Base-by-base conservation (phyloP, 495 filamentous ascomycete genomes). In the Aspergillus avenaceus region DNA sequence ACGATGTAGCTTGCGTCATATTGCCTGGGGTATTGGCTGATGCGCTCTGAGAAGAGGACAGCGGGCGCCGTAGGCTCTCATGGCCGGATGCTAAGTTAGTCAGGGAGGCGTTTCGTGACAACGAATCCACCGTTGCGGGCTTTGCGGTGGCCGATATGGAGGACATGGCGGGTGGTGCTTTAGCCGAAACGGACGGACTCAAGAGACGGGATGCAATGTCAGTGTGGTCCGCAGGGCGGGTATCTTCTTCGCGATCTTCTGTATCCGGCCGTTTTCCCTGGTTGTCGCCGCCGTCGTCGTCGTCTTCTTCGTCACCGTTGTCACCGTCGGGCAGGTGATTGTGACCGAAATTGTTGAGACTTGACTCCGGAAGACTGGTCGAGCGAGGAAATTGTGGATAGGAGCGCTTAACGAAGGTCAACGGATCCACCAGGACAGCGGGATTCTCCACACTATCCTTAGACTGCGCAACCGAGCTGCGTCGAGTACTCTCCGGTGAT, bases 131-230 rank as follows among this genome's bases (percentile, higher is more conserved):
- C 27, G 50, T 54, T 13, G 66, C 55, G 4, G 71, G 66, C 21
- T 67, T 71, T 5, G 63, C 73, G 45, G 70, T 71, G 24, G 70
- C 73, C n/a, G 71, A 76, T 12, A 76, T 71, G 6, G 73, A 74
- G 27, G 73, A 74, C 73, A 76, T 76, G 34, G 73, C 70, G 22
- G 73, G 73, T 6, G 71, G 73, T 7, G 73, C 73, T 58, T 67
- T 76, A 43, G 73, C 67, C 4, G 70, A 69, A 47, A 64, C 65
- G 6, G 71, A 70, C 12, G 67, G 70, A 29, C 62, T 71, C 23
- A 76, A 47, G 5, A 76, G 55, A 21, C 71, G 73, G 44, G 55
- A 63, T 32, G 73, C 67, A 37, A 74, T 73, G 31, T 65, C 69
- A 8, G 58, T 57, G 29, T 66, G 63, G 8, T 76, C 72, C 1